Conservation (phyloP, 2,329 filamentous ascomycete species). For the Clarireedia monteithiana region DNA sequence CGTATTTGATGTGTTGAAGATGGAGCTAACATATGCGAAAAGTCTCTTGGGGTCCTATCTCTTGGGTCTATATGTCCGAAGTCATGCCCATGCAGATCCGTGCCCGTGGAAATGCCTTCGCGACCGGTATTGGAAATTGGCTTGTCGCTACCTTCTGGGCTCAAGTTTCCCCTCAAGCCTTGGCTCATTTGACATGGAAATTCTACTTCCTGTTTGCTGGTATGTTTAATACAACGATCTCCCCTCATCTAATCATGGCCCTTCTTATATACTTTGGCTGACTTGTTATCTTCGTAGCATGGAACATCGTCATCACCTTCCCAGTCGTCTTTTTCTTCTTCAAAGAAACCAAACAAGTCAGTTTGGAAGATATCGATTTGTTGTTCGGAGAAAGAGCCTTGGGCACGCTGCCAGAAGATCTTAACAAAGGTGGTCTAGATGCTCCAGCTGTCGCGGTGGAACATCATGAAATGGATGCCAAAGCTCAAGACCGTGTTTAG, state of each 20-base stretch:
- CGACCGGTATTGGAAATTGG: conserved; percentile 52
- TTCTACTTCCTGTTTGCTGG: conserved; percentile 51
- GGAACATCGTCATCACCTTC: conserved; percentile 28
- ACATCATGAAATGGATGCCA: conserved; percentile 6
- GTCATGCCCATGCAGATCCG: conserved; percentile 61
- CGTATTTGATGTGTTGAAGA: too few relatives aligned
- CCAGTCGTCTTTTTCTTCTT: conserved; percentile 29
- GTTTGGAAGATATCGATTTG: conserved; percentile 29
- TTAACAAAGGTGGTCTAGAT: conserved; percentile 26
- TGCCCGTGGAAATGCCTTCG: conserved; percentile 48
- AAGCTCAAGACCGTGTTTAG: conserved; percentile 3
- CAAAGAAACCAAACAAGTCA: conserved; percentile 28
- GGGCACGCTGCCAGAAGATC: conserved; percentile 38
- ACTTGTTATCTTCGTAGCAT: conserved; percentile 10
- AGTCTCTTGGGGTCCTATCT: conserved; percentile 50
- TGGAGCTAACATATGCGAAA: too few relatives aligned
- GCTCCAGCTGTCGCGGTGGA: neutral
- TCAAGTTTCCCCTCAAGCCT: conserved; percentile 47
- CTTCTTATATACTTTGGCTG: neutral
- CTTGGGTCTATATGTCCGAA: conserved; percentile 59
- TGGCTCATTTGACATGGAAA: conserved; percentile 41
- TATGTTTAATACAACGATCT: neutral
- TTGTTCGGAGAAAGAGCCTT: conserved; percentile 32
- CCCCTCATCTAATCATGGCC: neutral
- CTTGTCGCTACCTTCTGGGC: conserved; percentile 50